These are phyloP conservation scores for Cercospora sesami DNA, from an alignment of 2,329 filamentous ascomycete genomes.

Conservation along the genomic window DNA sequence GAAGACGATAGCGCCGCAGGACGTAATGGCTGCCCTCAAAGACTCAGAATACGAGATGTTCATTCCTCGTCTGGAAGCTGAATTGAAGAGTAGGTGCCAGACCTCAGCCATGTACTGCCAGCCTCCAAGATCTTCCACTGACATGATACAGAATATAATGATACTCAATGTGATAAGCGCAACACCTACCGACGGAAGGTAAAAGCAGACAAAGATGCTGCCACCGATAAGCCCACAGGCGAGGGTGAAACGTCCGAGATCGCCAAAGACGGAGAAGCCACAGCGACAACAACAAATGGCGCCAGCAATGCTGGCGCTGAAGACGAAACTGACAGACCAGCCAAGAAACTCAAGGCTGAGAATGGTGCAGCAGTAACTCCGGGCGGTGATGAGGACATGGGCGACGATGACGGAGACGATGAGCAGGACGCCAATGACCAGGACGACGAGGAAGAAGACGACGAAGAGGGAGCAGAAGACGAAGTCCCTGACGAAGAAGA, in stretches of 20 bases:
- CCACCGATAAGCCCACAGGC: slow-evolving; percentile 19
- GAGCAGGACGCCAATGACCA: slow-evolving; percentile 57
- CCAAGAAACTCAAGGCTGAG: slow-evolving; percentile 54
- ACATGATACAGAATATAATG: slow-evolving; percentile 62
- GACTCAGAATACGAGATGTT: slow-evolving; percentile 74
- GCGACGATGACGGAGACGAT: slow-evolving; percentile 55
- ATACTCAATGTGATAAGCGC: slow-evolving; percentile 71
- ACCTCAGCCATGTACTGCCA: not conserved
- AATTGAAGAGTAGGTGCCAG: slow-evolving; percentile 66
- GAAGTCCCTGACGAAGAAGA: slow-evolving; percentile 59
- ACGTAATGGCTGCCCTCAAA: slow-evolving; percentile 76
- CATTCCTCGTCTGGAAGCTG: slow-evolving; percentile 68
- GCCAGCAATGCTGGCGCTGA: slow-evolving; percentile 35
- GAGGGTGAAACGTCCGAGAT: slow-evolving; percentile 18
- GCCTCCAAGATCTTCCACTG: slow-evolving; percentile 4
- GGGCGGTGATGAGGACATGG: slow-evolving; percentile 48
- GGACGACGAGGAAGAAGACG: slow-evolving; percentile 50
- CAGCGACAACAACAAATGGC: slow-evolving; percentile 17
- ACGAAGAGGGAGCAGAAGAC: slow-evolving; percentile 40
- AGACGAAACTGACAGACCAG: slow-evolving; percentile 48
- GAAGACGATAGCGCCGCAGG: slow-evolving; percentile 74
- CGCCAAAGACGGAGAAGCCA: slow-evolving; percentile 21
- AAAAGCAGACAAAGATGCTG: slow-evolving; percentile 59
- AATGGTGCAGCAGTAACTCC: slow-evolving; percentile 41
- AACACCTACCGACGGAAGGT: slow-evolving; percentile 71